A percentile compares a stretch with the other conserved stretches of the same genome.
These are phyloP conservation scores for Capsicum rhomboideum DNA, from an alignment of 257 asterid genomes.

Conservation along the genomic window DNA sequence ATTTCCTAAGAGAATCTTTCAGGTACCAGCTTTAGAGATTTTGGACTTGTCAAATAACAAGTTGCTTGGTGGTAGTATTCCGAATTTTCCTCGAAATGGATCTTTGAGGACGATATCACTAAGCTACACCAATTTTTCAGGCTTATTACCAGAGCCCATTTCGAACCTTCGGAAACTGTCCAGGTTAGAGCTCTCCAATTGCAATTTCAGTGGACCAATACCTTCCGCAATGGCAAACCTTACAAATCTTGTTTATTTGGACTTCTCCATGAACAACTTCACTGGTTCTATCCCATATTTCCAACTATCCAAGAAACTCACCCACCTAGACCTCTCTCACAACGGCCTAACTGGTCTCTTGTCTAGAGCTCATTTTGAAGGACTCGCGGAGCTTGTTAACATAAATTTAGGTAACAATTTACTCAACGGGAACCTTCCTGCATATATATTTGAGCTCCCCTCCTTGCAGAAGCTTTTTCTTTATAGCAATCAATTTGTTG, in stretches of 20 bases:
- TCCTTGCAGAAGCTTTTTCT: slow-evolving; percentile 22
- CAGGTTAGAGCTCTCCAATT: slow-evolving; percentile 4
- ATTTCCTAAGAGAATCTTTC: slow-evolving; percentile 27
- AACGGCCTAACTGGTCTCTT: slow-evolving; percentile 23
- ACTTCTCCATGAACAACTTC: slow-evolving; percentile 20
- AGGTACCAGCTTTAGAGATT: slow-evolving; percentile 13
- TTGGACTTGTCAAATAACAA: background rate
- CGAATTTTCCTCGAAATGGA: background rate
- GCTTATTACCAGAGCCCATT: slow-evolving; percentile 23
- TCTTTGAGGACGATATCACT: slow-evolving; percentile 13
- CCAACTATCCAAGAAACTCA: slow-evolving; percentile 4
- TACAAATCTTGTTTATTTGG: slow-evolving; percentile 13
- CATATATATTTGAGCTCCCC: slow-evolving; percentile 19
- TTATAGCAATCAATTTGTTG: slow-evolving; percentile 21
- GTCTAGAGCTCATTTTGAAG: slow-evolving; percentile 13
- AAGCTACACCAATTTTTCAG: slow-evolving; percentile 16
- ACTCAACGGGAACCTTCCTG: slow-evolving; percentile 13
- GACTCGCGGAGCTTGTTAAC: slow-evolving; percentile 11
- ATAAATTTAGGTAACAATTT: slow-evolving; percentile 14
- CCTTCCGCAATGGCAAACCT: slow-evolving; percentile 23
- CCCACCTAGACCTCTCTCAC: background rate
- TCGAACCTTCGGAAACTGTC: slow-evolving; percentile 21
- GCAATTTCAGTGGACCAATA: slow-evolving; percentile 21
- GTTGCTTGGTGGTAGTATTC: background rate
- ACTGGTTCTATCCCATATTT: slow-evolving; percentile 28